Base-by-base conservation (phyloP, 1,284 basidiomycete genomes). In the Ceratobasidium sp. region DNA sequence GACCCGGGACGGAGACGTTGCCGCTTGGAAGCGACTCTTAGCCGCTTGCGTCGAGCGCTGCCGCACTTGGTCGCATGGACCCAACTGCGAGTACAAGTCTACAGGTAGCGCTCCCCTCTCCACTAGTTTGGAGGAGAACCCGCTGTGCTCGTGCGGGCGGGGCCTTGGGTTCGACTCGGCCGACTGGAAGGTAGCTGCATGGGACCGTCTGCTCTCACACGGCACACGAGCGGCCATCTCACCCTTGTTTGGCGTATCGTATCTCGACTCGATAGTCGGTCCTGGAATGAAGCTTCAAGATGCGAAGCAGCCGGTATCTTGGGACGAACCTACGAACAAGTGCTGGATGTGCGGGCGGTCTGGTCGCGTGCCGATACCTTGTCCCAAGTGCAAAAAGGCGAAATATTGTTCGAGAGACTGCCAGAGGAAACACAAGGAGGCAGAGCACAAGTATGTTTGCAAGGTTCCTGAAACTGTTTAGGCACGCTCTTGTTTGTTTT, bases 71-170 rank as follows among this genome's bases (percentile, higher is more conserved):
- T 46, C 38, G 35, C 55, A 71, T 38, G 55, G 55, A 16, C 33
- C 35, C 10, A 71, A 71, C 55, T 71, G 69, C 69, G 54, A 59
- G 33, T 71, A 71, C 55, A 41, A 27, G 16, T 41, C 69, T 10
- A 33, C 54, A 10, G 27, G 54, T 14, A 20, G 27, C 8, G 23
- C 30, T n/a, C 54, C 54, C 10, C 55, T 59, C 5, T 44, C 23
- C 16, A 12, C 1, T 18, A 2, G 27, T 7, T 10, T 33, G 5
- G 38, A 30, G 46, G 23, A 27, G 0, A 30, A 71, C 18, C 69
- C 55, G 3, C 54, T 71, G 5, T 71, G 57, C 41, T 44, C 30
- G 20, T 60, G 69, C 27, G 69, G 69, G 14, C 69, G 55, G 20
- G 69, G 69, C 8, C 3, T 60, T 5, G 69, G 69, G 16, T 60